Base-by-base conservation (phyloP, 1,139 yeast species). In the Kodamaea derodonti region DNA sequence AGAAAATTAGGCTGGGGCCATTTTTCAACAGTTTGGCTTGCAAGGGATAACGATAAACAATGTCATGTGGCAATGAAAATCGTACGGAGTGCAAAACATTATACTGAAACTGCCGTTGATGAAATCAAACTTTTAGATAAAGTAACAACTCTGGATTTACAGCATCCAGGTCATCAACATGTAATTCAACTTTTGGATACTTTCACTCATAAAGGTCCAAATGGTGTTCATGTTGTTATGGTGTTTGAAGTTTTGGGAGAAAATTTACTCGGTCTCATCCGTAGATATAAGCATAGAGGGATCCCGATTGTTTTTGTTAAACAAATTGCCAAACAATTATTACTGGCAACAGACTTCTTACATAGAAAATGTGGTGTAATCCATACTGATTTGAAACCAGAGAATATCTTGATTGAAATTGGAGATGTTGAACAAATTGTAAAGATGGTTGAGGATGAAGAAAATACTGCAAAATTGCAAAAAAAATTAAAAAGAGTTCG, bases 1-100 rank as follows among this genome's bases (percentile, higher is more conserved):
- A 49, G 69, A 14, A 66, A 66, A 43, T 50, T 68, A 12, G 76
- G 76, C 2, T 70, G 76, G 76, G 76, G 76, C 18, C 75, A 70
- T 45, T 70, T 70, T 40, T 66, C 72, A 17, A 70, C 76, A 3
- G 76, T 70, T 10, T 70, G 76, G 76, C 51, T 70, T 22, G 76
- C 76, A 3, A 55, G 66, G 31, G 61, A 61, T 34, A 54, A 62
- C 44, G 62, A 53, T 41, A 58, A 54, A 35, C 54, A 61, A 29
- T 43, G 55, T 40, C 70, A 61, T 44, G 72, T 66, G 30, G 74
- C 74, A 10, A 55, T 68, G 52, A 68, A 68, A 39, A 60, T 68
- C 38, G 69, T 66, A 13, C 62, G 69, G 31, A 56, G 65, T 25
- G 64, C 62, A 28, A 56, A 58, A 33, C 62, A 61, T 40, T 67